Conservation (phyloP, 495 filamentous ascomycete genomes). For the Mycothermus thermophilus region DNA sequence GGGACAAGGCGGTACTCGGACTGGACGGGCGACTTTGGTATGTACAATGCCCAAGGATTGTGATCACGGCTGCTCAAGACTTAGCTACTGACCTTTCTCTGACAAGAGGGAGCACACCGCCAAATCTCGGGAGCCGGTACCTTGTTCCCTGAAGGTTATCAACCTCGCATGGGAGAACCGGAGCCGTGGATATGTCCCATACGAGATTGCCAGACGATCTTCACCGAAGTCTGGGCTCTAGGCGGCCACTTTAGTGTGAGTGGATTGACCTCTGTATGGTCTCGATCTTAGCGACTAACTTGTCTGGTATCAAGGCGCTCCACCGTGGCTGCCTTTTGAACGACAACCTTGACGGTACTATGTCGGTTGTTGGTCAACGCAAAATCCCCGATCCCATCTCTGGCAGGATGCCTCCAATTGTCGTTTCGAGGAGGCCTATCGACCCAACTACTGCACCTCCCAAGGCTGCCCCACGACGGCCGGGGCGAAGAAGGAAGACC, state of each 20-base stretch:
- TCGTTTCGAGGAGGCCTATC: conserved; percentile 6
- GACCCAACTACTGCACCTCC: conserved; percentile 4
- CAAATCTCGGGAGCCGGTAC: conserved; percentile 4
- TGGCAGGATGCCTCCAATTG: conserved; percentile 6
- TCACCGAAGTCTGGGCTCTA: conserved; percentile 4
- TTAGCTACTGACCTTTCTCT: too few relatives aligned
- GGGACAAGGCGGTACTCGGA: conserved; percentile 5
- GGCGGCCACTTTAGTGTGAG: conserved; percentile 14
- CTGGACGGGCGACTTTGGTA: conserved; percentile 9
- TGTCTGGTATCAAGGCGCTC: background rate
- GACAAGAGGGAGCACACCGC: conserved; percentile 1
- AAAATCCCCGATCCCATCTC: background rate
- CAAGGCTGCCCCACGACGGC: conserved; percentile 1
- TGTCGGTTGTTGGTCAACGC: conserved; percentile 7
- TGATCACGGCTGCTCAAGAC: background rate
- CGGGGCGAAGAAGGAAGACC: background rate
- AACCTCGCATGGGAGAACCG: background rate
- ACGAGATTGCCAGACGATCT: conserved; percentile 5
- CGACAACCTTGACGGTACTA: conserved; percentile 11
- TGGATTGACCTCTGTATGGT: background rate
- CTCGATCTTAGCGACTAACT: background rate
- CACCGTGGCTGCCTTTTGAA: conserved; percentile 12
- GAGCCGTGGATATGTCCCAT: conserved; percentile 14
- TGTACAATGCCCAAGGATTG: background rate
- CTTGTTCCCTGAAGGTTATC: conserved; percentile 13